Base-by-base conservation (phyloP, 164 flowering plant genomes). In the Paratinospora sagittata region DNA sequence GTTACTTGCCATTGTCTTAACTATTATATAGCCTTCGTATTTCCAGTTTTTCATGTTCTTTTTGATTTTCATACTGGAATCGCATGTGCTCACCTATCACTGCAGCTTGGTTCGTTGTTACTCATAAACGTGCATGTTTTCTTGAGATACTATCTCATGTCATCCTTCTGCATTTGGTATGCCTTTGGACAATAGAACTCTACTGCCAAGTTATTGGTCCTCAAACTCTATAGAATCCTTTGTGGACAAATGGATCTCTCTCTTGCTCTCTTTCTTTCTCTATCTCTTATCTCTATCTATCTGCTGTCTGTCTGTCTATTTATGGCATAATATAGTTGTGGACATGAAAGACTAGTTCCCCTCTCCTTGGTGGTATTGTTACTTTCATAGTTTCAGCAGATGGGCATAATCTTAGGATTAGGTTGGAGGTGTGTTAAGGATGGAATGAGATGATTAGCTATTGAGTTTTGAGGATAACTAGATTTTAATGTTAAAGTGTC, bases 41-140 rank as follows among this genome's bases (percentile, higher is more conserved):
- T 52, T 52, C 58, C n/a, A 52, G 14, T 52, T 8, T 39, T 8
- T 52, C n/a, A 52, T 52, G 58, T 52, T 52, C 58, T 52, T 52
- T 43, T 52, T 19, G 19, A 52, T 52, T 52, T 52, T 52, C 21
- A 52, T 52, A 21, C 23, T 21, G 6, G n/a, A 52, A 52, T 52
- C 58, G 1, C 58, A 52, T 52, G 19, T 52, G 30, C 14, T 60
- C 63, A 23, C 9, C 30, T 8, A 26, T 60, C 11, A 26, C 63
- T 24, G 27, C 2, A 60, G 30, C 63, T 60, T 60, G 27, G 24
- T 60, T 60, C 63, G 8, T 26, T 60, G 63, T 11, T 60, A 27
- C 63, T 60, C 63, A 60, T 17, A 60, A n/a, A 60, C 24, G 63
- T 60, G 63, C 14, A 60, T 60, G 63, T 21, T 60, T 26, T 60